Conservation (phyloP, 202 grass and related monocot genomes). For the Tripidium arundinaceum region DNA sequence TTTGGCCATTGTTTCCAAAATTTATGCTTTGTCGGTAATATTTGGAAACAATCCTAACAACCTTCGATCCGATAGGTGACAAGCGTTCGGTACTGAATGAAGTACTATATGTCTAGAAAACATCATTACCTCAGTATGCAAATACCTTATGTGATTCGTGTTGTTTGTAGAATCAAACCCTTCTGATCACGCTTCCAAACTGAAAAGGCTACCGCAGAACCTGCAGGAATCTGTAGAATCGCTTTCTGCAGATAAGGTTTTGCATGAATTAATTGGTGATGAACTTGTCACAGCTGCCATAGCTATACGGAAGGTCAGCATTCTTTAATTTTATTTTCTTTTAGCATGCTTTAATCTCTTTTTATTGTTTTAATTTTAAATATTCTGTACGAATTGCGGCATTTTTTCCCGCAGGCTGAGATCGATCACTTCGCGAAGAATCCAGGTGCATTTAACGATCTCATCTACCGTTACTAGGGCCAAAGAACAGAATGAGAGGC, state of each 20-base stretch:
- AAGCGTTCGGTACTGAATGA: neutral
- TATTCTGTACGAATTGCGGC: neutral
- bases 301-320: slow-evolving; percentile 67
- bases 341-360: neutral
- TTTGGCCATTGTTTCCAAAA: neutral
- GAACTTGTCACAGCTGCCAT: slow-evolving; percentile 66
- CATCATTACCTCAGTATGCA: neutral
- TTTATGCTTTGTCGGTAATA: neutral
- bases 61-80: neutral
- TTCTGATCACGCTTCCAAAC: slow-evolving; percentile 56
- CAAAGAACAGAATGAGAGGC: neutral
- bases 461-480: slow-evolving; percentile 77
- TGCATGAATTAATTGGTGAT: slow-evolving; percentile 76
- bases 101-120: neutral
- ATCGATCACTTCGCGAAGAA: slow-evolving; percentile 74
- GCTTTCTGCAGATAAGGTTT: slow-evolving; percentile 56
- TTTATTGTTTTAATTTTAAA: neutral
- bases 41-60: slow-evolving; percentile 1
- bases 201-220: slow-evolving; percentile 73
- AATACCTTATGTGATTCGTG: neutral
- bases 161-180: slow-evolving; percentile 69
- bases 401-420: slow-evolving; percentile 62
- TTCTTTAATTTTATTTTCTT: neutral
- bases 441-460: slow-evolving; percentile 49
- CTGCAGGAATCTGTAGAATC: slow-evolving; percentile 72